phyloP scores from a whole-genome alignment of 2,329 filamentous ascomycete species.

The Cytospora paraplurivora region DNA sequence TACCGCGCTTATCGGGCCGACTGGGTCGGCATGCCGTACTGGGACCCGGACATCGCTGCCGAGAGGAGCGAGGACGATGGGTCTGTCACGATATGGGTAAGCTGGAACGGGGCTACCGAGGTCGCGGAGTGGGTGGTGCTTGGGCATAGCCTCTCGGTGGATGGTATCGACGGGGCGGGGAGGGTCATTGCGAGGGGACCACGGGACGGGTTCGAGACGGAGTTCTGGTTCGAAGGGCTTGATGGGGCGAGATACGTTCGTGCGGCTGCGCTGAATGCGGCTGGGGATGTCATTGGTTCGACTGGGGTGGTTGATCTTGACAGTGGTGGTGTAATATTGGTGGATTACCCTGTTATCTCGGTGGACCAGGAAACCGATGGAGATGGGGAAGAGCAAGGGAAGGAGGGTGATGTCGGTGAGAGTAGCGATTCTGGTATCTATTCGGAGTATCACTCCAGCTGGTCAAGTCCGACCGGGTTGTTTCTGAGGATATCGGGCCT shows the following conservation, averaged over 20 bases:
- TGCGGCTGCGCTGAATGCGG: constrained; percentile 26
- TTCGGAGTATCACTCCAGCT: background rate
- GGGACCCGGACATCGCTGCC: constrained; percentile 31
- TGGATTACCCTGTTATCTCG: constrained; percentile 8
- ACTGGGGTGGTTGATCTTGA: constrained; percentile 24
- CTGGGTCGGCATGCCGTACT: constrained; percentile 34
- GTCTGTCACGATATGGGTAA: constrained; percentile 35
- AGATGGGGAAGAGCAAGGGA: background rate
- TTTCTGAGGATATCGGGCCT: background rate
- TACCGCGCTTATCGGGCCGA: constrained; percentile 35
- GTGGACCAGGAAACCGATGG: background rate
- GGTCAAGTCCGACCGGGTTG: background rate
- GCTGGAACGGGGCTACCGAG: constrained; percentile 40
- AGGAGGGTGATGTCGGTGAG: background rate
- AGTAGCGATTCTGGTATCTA: background rate
- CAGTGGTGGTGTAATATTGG: background rate
- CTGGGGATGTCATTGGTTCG: constrained; percentile 25
- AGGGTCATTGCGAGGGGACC: constrained; percentile 26
- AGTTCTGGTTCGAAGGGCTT: background rate
- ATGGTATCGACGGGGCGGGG: constrained; percentile 18
- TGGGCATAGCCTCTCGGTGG: constrained; percentile 12
- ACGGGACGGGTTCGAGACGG: constrained; percentile 18
- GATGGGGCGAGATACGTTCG: constrained; percentile 20
- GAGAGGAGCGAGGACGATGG: constrained; percentile 25
- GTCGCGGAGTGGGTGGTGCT: constrained; percentile 29